Base-by-base conservation (phyloP, 768 basidiomycete species). In the Amanita pallidorosea region DNA sequence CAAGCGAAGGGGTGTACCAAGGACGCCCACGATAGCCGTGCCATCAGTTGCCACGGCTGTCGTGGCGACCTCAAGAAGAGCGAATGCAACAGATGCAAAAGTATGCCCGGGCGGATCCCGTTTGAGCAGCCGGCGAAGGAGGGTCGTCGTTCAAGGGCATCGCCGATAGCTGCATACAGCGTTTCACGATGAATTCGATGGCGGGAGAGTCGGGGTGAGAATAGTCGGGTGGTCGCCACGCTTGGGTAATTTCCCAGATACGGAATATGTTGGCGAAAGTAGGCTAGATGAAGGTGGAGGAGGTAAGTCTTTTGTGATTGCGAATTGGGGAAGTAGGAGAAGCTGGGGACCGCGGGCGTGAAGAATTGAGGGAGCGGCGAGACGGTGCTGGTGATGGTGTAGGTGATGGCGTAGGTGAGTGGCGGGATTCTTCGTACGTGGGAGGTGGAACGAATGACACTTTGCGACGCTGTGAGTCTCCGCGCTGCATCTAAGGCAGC, bases 161-260 rank as follows among this genome's bases (percentile, higher is more conserved):
- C 86, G 0, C 74, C 88, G 3, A 92, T 71, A 2, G 86, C 77
- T 0, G 89, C 87, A 63, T 91, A 93, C 15, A 93, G 75, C 0
- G 89, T 90, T 64, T 93, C 88, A 23, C 90, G 84, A 93, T 91
- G 60, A 85, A 71, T 49, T 81, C 77, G 55, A 92, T 83, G 0
- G 80, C 82, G 4, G 78, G 76, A 0, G 85, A 77, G 18, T 75
- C 67, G 13, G 71, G 69, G 71, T 57, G 22, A 77, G 65, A 29
- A 77, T 61, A 5, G 73, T 67, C 0, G 68, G 71, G 0, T 69
- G 66, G 2, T 62, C 61, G 61, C 53, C 65, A 56, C 57, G 68
- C 33, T 23, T 27, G 12, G 49, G 42, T 13, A 51, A 51, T n/a
- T 20, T 13, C 5, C 29, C 44, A 11, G 27, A 22, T 13, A 3